Base-by-base conservation (phyloP, 2,329 filamentous ascomycete genomes). In the Talaromyces verruculosus region DNA sequence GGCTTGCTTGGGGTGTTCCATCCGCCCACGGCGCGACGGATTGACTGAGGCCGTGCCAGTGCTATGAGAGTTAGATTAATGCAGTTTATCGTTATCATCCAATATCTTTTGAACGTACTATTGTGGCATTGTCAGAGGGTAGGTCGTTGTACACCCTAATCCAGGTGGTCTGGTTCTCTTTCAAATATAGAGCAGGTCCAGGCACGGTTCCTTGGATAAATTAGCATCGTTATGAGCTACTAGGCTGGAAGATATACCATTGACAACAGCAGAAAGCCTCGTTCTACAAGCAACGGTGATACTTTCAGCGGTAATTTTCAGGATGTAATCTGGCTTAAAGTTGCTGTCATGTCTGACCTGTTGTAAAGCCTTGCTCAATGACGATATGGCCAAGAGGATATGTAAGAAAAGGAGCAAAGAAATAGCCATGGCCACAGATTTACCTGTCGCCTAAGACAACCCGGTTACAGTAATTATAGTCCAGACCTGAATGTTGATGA, bases 31-130 rank as follows among this genome's bases (percentile, higher is more conserved):
- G 86, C 0, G 87, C 84, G 37, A 84, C 81, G 37, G 83, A 78
- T 72, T 87, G 84, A 17, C 82, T 84, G 8, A 91, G 79, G 13
- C 88, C 88, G 75, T 90, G 88, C 88, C 88, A 90, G 72, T 90
- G 88, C 84, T 89, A 19, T 33, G 25, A 35, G 1, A 8, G 17
- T 55, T 19, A 33, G 28, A 8, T 35, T 17, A 2, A 61, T 47
- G 10, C 33, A 10, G 7, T 22, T 28, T 43, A 13, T 35, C 51
- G 3, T 11, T 2, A n/a, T 22, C 47, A 25, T 19, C 11, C 3
- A 22, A 13, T 3, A 10, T 35, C 2, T 10, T 13, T 22, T 37
- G 17, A 19, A 25, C 55, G 35, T 75, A 85, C 84, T 73, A 88
- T 84, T n/a, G 85, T 88, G n/a, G 84, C 74, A 68, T 88, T 87